These are phyloP conservation scores for Peronospora tabacina DNA, from an alignment of 352 stramenopile species.

Conservation along the genomic window DNA sequence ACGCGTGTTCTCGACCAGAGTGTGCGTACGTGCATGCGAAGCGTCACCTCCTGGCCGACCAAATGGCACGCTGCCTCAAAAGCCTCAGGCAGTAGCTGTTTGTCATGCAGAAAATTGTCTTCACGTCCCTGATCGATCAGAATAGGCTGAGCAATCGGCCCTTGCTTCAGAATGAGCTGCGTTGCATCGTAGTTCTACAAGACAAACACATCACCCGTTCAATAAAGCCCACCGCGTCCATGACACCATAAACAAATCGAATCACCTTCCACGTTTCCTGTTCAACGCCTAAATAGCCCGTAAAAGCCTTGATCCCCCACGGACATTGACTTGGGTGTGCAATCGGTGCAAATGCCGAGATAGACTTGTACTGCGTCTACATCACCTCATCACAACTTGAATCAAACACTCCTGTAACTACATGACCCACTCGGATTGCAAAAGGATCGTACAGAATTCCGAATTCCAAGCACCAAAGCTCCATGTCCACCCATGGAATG, in stretches of 20 bases:
- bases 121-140: conserved; percentile 87
- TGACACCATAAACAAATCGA: neutral
- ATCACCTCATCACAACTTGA: conserved; percentile 3
- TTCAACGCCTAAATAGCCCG: conserved; percentile 91
- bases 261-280: conserved; percentile 71
- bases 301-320: conserved; percentile 98
- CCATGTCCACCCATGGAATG: conserved; percentile 98
- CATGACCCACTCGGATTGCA: neutral
- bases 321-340: conserved; percentile 92
- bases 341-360: conserved; percentile 96
- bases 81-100: conserved; percentile 88
- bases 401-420: neutral
- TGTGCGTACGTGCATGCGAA: conserved; percentile 53
- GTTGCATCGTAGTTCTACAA: conserved; percentile 86
- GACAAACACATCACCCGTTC: neutral
- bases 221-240: neutral
- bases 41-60: conserved; percentile 71
- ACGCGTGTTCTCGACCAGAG: neutral
- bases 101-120: conserved; percentile 84
- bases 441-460: conserved; percentile 47
- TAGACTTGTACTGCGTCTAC: conserved; percentile 82
- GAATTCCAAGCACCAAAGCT: conserved; percentile 92
- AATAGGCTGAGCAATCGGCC: conserved; percentile 60
- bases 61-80: conserved; percentile 80
- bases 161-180: conserved; percentile 71